Conservation (phyloP, 768 basidiomycete genomes). For the Kwoniella europaea region DNA sequence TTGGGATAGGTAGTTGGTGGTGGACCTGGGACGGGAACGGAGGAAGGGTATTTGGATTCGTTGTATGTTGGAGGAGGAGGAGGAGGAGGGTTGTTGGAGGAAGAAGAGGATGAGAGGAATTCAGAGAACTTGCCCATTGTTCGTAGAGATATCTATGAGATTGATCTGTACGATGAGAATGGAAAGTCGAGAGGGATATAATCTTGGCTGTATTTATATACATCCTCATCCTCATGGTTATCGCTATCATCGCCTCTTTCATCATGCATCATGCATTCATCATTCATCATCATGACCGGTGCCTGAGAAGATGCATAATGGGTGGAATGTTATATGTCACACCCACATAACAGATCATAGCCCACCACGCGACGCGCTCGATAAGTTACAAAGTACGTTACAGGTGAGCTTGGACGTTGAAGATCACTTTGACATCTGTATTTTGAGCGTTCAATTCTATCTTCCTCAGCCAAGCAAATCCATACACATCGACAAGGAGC, state of each 20-base stretch:
- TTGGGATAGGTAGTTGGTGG: neutral
- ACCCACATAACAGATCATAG: neutral
- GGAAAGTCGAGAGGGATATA: neutral
- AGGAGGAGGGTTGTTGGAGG: neutral
- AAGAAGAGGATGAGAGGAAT: constrained; percentile 24
- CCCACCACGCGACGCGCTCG: neutral
- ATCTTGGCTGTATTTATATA: too few species aligned
- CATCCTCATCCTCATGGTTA: neutral
- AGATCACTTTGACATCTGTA: neutral
- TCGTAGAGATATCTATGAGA: too few species aligned
- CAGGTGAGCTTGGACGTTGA: neutral
- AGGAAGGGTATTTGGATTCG: constrained; percentile 6
- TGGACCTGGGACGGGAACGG: neutral
- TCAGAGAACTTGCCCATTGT: constrained; percentile 24
- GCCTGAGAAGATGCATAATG: neutral
- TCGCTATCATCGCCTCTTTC: neutral
- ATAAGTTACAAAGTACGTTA: neutral
- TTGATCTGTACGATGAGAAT: neutral
- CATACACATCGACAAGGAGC: neutral
- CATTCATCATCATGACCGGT: too few species aligned
- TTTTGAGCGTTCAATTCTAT: neutral
- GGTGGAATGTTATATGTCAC: neutral
- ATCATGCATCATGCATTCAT: too few species aligned
- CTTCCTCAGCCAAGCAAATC: neutral
- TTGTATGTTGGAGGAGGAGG: constrained; percentile 22